Evolutionary conservation across 1,139 yeast species (phyloP), one percentile per base, ranked within the genome.

Genomic region (Tardiomyces blankii): DNA sequence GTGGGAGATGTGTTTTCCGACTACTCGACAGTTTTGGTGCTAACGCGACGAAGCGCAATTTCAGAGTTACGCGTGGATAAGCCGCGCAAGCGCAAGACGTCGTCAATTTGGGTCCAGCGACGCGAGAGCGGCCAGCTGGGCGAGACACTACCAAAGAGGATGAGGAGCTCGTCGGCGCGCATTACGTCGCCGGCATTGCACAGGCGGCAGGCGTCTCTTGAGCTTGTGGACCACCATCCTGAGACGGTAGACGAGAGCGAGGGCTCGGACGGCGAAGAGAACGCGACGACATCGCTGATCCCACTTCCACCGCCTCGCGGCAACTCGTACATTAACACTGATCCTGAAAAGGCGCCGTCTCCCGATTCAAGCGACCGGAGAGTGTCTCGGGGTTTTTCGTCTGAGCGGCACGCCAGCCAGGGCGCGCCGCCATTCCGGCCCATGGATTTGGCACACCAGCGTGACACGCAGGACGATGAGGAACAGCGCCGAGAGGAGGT

Each of bases 1-100:
- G 80, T 79, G 0, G 72, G 72, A 8, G 86, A 82, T 53, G 79
- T 82, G 7, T 81, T 84, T 56, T 70, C 66, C 30, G 66, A 70
- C 25, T 78, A 76, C 40, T 80, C 77, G 51, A 62, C 74, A 2
- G 69, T 83, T 21, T 40, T 56, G 16, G 35, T 30, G 3, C 16
- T 30, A 11, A 30, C 35, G 16, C n/a, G 35, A 11, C 16, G 35
- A 9, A 14, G 5, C 16, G 35, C 16, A 9, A 5, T 5, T 5
- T 5, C 16, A 5, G 35, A 30, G 16, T 5, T 30, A 5, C 35
- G 35, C n/a, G 35, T 14, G 5, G 35, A 30, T 5, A 30, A 30
- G 35, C 35, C 35, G n/a, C 35, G 35, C n/a, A 30, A 30, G 16
- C 35, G 35, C n/a, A 30, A 30, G 35, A 30, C 16, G 16, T 30